phyloP scores from a whole-genome alignment of 768 basidiomycete species.

The Rhodosporidiobolus odoratus region DNA sequence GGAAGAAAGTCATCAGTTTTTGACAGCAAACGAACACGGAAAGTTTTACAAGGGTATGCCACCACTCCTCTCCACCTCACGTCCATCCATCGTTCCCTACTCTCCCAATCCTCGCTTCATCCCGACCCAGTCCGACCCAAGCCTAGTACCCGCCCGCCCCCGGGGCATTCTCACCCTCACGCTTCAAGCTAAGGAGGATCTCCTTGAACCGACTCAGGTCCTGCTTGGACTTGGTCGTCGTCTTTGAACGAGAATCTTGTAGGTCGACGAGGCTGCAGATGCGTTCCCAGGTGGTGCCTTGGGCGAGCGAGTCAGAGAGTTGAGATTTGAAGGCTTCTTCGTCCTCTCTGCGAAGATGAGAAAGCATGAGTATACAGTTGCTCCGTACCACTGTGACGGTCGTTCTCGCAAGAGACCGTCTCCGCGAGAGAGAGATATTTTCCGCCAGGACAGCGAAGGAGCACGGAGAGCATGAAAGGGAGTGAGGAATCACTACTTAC shows the following conservation, averaged over 20 bases:
- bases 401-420: no score
- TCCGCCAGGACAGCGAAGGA: background rate
- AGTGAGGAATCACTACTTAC: no score
- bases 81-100: no score
- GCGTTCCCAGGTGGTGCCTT: conserved; percentile 93
- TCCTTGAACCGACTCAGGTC: conserved; percentile 89
- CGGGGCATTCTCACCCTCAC: conserved; percentile 85
- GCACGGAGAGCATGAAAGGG: background rate
- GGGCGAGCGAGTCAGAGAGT: conserved; percentile 69
- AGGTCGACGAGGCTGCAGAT: conserved; percentile 80
- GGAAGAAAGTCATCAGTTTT: no score
- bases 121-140: no score
- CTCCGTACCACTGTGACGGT: no score
- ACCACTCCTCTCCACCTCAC: no score
- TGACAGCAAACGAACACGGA: no score
- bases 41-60: no score
- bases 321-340: conserved; percentile 72
- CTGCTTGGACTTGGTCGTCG: conserved; percentile 78
- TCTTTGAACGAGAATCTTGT: conserved; percentile 96
- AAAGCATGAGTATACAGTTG: background rate
- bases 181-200: conserved; percentile 75
- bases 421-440: background rate
- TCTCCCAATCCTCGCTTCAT: no score
- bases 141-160: conserved; percentile 85
- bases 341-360: conserved; percentile 59